phyloP scores from a whole-genome alignment of 345 rosid genomes.

The Clausena lansium region DNA sequence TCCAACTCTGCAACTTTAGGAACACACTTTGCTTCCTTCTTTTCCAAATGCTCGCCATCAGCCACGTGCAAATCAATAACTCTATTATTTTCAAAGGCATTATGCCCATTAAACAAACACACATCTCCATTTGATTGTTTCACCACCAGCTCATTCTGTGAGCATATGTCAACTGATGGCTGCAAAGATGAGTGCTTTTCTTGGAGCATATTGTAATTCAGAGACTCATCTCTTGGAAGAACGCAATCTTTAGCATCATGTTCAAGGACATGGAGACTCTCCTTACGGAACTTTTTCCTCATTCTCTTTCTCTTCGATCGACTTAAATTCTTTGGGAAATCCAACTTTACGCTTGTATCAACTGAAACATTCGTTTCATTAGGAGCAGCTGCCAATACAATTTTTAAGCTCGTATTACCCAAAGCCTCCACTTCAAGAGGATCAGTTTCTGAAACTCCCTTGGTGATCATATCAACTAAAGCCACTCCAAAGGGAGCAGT shows the following conservation, averaged over 20 bases:
- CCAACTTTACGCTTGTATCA: not conserved
- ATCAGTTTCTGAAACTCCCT: not conserved
- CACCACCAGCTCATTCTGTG: not conserved
- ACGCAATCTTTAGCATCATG: not conserved
- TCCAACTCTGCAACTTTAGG: not conserved
- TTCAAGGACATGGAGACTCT: not conserved
- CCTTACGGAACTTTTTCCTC: constrained; percentile 14
- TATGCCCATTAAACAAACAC: not conserved
- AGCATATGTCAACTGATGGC: not conserved
- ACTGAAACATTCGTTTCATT: not conserved
- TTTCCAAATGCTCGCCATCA: not conserved
- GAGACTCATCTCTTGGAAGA: not conserved
- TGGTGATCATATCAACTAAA: constrained; percentile 8
- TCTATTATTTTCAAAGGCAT: not conserved
- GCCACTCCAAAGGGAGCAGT: not conserved
- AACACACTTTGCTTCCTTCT: constrained; percentile 4
- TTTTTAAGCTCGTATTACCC: not conserved
- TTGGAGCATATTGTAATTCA: not conserved
- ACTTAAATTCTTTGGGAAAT: not conserved
- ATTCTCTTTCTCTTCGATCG: not conserved
- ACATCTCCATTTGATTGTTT: constrained; percentile 2
- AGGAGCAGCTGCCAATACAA: not conserved
- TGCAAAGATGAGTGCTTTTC: constrained; percentile 8
- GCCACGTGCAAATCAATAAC: not conserved
- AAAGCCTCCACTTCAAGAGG: not conserved